A percentile compares a stretch with the other conserved stretches of the same genome.
Conservation (phyloP, 1,139 yeast genomes). For the Pichia sp. region DNA sequence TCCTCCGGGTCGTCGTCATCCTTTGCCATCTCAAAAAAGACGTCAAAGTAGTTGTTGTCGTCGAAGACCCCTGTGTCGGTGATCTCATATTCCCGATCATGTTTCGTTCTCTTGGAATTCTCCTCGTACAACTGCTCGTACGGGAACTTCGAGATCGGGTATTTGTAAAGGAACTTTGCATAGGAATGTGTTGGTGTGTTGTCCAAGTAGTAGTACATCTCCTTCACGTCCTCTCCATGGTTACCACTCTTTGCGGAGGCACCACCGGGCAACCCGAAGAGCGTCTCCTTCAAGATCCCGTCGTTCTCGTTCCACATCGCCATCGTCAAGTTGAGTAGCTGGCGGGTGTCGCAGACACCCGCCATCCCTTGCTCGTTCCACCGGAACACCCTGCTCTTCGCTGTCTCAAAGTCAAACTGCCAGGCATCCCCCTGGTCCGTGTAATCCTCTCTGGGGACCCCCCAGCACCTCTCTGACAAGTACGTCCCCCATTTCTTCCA, state of each 20-base stretch:
- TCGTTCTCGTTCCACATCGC: constrained; percentile 94
- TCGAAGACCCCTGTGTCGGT: constrained; percentile 73
- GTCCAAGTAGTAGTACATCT: constrained; percentile 79
- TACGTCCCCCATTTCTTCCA: constrained; percentile 95
- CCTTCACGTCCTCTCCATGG: constrained; percentile 95
- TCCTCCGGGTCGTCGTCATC: constrained; percentile 80
- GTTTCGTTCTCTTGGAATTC: constrained; percentile 61
- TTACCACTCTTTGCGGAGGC: constrained; percentile 95
- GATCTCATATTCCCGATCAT: constrained; percentile 67
- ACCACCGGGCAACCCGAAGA: constrained; percentile 80
- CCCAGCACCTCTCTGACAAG: constrained; percentile 90
- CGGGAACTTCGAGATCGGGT: constrained; percentile 83
- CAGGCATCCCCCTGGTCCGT: constrained; percentile 88
- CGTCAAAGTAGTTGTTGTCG: constrained; percentile 82
- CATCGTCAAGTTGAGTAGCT: constrained; percentile 67
- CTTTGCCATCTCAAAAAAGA: constrained; percentile 89
- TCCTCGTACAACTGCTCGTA: constrained; percentile 71
- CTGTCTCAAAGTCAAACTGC: constrained; percentile 88
- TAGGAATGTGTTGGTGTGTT: constrained; percentile 92
- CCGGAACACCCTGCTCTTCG: constrained; percentile 76
- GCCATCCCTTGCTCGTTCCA: constrained; percentile 99
- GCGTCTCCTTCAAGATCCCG: constrained; percentile 77
- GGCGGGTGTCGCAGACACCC: constrained; percentile 86
- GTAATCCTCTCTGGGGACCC: constrained; percentile 91
- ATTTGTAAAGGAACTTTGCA: constrained; percentile 89